Conservation (phyloP, 257 asterid genomes). For the Nicotiana obtusifolia region DNA sequence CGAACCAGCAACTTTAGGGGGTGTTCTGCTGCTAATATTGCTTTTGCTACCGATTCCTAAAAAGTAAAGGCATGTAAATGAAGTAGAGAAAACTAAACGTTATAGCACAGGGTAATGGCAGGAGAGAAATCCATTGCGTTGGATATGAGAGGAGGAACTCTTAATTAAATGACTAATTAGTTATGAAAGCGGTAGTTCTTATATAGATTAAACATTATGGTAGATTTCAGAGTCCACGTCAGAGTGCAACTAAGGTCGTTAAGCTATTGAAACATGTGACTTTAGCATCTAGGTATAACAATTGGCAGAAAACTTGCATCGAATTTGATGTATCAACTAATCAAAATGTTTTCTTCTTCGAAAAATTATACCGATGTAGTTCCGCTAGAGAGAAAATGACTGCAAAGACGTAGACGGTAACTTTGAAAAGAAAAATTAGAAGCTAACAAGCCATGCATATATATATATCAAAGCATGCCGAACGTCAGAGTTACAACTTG, state of each 20-base stretch:
- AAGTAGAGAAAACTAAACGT: neutral
- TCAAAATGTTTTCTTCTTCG: no score
- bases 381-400: no score
- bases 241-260: neutral
- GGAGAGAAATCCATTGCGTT: neutral
- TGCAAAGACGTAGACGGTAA: no score
- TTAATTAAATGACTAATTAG: no score
- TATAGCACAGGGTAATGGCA: neutral
- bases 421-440: no score
- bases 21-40: neutral
- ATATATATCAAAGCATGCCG: no score
- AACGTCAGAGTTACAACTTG: neutral
- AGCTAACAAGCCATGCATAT: no score
- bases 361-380: no score
- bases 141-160: neutral
- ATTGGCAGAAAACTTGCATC: no score
- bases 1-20: conserved; percentile 14
- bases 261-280: no score
- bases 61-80: neutral
- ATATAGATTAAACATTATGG: neutral
- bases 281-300: no score
- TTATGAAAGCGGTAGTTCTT: neutral
- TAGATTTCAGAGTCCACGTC: neutral
- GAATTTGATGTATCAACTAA: no score
- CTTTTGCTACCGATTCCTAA: neutral